Conservation (phyloP, 2,329 filamentous ascomycete species). For the Paramyrothecium sp. region DNA sequence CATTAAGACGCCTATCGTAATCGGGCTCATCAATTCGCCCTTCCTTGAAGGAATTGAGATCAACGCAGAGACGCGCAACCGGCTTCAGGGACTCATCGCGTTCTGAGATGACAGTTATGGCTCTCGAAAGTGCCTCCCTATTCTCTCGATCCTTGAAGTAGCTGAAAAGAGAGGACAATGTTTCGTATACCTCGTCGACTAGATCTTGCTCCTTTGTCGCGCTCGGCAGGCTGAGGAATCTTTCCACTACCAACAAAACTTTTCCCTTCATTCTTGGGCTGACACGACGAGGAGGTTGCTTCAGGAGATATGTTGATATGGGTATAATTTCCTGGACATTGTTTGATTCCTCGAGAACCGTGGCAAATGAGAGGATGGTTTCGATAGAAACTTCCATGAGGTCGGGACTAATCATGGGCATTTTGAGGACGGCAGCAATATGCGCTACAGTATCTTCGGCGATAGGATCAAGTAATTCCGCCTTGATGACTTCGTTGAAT, state of each 20-base stretch:
- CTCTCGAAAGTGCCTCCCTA: conserved; percentile 69
- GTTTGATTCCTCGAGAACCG: conserved; percentile 63
- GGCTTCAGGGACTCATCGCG: conserved; percentile 59
- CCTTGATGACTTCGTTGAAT: conserved; percentile 54
- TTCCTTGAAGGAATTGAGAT: conserved; percentile 76
- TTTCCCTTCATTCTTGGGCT: conserved; percentile 80
- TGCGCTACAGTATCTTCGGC: conserved; percentile 62
- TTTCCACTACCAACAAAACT: conserved; percentile 75
- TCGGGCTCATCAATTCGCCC: conserved; percentile 80
- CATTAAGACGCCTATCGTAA: conserved; percentile 76
- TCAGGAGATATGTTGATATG: conserved; percentile 77
- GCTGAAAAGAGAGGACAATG: conserved; percentile 78
- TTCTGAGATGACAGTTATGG: conserved; percentile 68
- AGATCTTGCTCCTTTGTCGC: conserved; percentile 41
- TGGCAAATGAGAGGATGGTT: conserved; percentile 73
- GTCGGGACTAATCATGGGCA: conserved; percentile 62
- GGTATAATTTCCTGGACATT: conserved; percentile 77
- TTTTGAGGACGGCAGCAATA: conserved; percentile 66
- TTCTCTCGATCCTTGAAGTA: conserved; percentile 85
- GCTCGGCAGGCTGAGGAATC: conserved; percentile 68
- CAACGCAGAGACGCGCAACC: conserved; percentile 68
- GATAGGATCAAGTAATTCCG: conserved; percentile 56
- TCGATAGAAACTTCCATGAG: conserved; percentile 78
- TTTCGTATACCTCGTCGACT: conserved; percentile 66
- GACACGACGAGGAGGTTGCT: conserved; percentile 81